Base-by-base conservation (phyloP, 2,329 filamentous ascomycete genomes). In the Annulohypoxylon truncatum region DNA sequence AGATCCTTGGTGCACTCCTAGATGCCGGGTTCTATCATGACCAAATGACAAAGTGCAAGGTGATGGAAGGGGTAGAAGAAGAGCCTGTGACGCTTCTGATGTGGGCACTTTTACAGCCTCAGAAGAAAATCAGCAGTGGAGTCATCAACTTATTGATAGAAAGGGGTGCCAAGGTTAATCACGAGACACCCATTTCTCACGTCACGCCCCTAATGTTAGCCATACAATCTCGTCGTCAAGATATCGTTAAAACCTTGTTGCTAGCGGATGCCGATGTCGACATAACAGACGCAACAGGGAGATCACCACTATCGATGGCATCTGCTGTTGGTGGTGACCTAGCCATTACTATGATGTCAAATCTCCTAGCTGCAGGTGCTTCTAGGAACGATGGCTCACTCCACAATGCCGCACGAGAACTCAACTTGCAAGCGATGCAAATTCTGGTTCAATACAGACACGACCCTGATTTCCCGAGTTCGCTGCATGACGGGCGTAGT, bases 321-420 rank as follows among this genome's bases (percentile, higher is more conserved):
- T 88, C 87, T 1, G 80, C 77, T 38, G 80, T 87, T 1, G 83
- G 84, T 0, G 85, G 86, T 12, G 83, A 87, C 0, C 67, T 86
- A 10, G 82, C 84, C 0, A 83, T 83, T 15, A 79, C 81, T 8
- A 85, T 88, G 76, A 84, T 88, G 83, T 79, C 80, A 1, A 82
- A 81, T 54, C 76, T 91, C 0, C 79, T 90, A 4, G 82, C 82
- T 0, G 84, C 85, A 0, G 85, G 86, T 18, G 85, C 87, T 0
- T 82, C 85, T 1, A 82, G 80, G 42, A 87, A 91, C 61, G 89
- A 92, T 64, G 89, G 89, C 0, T 90, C 88, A 1, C 79, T 92
- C 2, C 89, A 92, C 71, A 89, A 90, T 64, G 87, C 89, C 2
- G 85, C 89, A 0, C 81, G 86, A 10, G 83, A 85, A 48, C 80